Evolutionary conservation across 2,329 filamentous ascomycete genomes (phyloP).

Genomic region (Dissoconium aciculare): DNA sequence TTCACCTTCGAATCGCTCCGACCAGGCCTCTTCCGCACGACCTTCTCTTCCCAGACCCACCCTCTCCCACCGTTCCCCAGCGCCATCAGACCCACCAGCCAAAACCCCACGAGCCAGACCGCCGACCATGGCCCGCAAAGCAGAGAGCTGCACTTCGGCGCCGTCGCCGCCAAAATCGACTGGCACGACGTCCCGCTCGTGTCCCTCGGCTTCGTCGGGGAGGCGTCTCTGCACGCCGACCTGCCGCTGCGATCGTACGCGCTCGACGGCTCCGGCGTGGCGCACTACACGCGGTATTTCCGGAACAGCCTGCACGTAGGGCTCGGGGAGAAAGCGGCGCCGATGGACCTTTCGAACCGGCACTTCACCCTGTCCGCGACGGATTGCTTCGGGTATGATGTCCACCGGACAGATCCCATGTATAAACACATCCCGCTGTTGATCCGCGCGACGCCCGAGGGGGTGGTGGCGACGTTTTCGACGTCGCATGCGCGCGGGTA

Average conservation of each 20-base stretch:
- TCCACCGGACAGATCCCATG: conserved; percentile 53
- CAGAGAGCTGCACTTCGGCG: conserved; percentile 27
- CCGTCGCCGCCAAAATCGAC: conserved; percentile 41
- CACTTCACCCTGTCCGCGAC: conserved; percentile 53
- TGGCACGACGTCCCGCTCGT: conserved; percentile 46
- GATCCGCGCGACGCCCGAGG: conserved; percentile 50
- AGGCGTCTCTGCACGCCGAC: conserved; percentile 45
- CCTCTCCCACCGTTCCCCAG: conserved; percentile 52
- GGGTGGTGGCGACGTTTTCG: conserved; percentile 53
- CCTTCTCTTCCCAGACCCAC: conserved; percentile 47
- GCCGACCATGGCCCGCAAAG: conserved; percentile 21
- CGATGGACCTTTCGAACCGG: conserved; percentile 55
- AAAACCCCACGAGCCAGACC: conserved; percentile 12
- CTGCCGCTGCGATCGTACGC: conserved; percentile 51
- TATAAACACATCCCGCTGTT: conserved; percentile 64
- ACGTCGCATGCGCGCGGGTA: conserved; percentile 49
- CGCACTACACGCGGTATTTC: conserved; percentile 51
- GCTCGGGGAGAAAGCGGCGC: conserved; percentile 56
- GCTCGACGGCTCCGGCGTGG: conserved; percentile 44
- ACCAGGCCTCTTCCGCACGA: conserved; percentile 51
- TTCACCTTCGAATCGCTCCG: conserved; percentile 51
- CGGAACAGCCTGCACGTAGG: conserved; percentile 51
- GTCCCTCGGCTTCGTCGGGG: conserved; percentile 38
- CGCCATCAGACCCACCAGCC: conserved; percentile 25
- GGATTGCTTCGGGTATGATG: conserved; percentile 60